phyloP scores from a whole-genome alignment of 345 rosid genomes.

The Brassica juncea region DNA sequence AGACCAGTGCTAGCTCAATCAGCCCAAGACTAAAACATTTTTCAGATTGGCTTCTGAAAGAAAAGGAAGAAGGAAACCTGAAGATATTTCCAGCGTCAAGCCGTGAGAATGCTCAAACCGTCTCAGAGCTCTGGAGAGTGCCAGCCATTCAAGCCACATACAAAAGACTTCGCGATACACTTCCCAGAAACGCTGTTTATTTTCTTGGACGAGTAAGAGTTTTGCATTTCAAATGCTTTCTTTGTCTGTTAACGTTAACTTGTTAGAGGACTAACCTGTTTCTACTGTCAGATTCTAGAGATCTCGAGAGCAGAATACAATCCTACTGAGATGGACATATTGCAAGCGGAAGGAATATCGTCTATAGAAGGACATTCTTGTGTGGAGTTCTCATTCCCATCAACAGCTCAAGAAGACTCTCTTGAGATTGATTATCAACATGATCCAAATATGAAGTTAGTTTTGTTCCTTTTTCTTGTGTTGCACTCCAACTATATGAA shows the following conservation, averaged over 20 bases:
- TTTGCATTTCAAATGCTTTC: conserved; percentile 22
- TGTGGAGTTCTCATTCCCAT: conserved; percentile 78
- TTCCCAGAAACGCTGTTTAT: conserved; percentile 79
- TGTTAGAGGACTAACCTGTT: neutral
- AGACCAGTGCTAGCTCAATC: conserved; percentile 50
- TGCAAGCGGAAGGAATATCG: conserved; percentile 75
- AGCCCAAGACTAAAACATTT: conserved; percentile 57
- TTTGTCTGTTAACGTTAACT: neutral
- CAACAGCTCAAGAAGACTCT: conserved; percentile 35
- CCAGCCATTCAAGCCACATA: conserved; percentile 81
- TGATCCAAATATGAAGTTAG: conserved; percentile 57
- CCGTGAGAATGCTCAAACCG: conserved; percentile 62
- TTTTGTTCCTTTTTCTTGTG: conserved; percentile 9
- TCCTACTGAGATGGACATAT: conserved; percentile 80
- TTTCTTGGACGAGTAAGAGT: conserved; percentile 77
- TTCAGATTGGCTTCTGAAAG: conserved; percentile 73
- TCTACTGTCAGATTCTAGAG: conserved; percentile 64
- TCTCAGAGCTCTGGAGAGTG: conserved; percentile 75
- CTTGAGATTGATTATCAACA: conserved; percentile 44
- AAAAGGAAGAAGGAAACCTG: conserved; percentile 67
- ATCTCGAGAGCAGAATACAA: conserved; percentile 64
- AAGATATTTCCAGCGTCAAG: conserved; percentile 68
- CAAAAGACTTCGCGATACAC: conserved; percentile 59
- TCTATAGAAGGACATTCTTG: conserved; percentile 64
- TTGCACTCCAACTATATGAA: neutral